phyloP scores from a whole-genome alignment of 768 basidiomycete species.

The Pulveroboletus sp. region DNA sequence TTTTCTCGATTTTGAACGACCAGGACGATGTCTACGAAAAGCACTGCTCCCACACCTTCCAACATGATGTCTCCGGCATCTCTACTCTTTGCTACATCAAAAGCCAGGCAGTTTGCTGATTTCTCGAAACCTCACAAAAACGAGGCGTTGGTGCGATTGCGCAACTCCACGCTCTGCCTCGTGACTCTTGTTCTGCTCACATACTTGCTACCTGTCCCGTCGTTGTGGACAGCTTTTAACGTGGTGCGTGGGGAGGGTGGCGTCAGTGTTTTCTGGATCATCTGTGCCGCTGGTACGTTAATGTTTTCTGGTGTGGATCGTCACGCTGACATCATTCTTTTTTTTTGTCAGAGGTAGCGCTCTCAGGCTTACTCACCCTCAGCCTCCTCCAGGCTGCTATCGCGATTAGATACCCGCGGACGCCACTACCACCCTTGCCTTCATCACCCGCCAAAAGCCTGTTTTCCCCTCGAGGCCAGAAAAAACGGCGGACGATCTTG shows the following conservation, averaged over 20 bases:
- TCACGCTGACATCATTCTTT: not conserved
- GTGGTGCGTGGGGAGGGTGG: constrained; percentile 23
- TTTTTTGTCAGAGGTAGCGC: constrained; percentile 24
- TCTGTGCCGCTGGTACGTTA: constrained; percentile 31
- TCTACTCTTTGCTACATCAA: constrained; percentile 21
- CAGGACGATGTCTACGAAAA: constrained; percentile 13
- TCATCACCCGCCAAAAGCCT: constrained; percentile 20
- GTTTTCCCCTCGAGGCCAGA: constrained; percentile 23
- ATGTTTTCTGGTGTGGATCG: not conserved
- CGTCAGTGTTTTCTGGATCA: constrained; percentile 13
- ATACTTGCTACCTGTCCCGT: constrained; percentile 35
- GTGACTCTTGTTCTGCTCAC: constrained; percentile 32
- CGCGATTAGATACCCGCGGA: constrained; percentile 35
- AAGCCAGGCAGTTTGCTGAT: constrained; percentile 16
- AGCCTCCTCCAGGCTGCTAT: constrained; percentile 34
- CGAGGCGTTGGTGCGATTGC: constrained; percentile 37
- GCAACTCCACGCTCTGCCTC: constrained; percentile 34
- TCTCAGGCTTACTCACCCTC: constrained; percentile 29
- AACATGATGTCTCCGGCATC: constrained; percentile 19
- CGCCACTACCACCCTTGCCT: constrained; percentile 25
- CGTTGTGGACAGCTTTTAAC: constrained; percentile 32
- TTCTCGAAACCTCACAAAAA: constrained; percentile 33
- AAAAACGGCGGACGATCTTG: constrained; percentile 25
- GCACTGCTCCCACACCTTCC: not conserved
- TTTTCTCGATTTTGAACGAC: not conserved